Base-by-base conservation (phyloP, 2,329 filamentous ascomycete species). In the Metarhizium brunneum region DNA sequence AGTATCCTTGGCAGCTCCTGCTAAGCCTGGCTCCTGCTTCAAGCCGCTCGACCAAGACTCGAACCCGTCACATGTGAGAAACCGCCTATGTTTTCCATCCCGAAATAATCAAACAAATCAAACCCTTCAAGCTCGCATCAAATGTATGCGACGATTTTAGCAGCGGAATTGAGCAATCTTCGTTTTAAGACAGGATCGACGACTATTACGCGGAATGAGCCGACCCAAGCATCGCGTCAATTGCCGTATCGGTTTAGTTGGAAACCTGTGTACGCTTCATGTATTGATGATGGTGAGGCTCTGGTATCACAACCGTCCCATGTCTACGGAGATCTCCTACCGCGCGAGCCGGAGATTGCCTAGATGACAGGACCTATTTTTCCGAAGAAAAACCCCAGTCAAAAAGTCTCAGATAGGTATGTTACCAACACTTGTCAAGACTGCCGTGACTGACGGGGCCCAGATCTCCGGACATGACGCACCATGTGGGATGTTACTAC, bases 301-400 rank as follows among this genome's bases (percentile, higher is more conserved):
- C 43, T n/a, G 70, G 70, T 70, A 70, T 63, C 64, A 64, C 63
- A 61, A 64, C 64, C 68, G 65, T 63, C 55, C 61, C 62, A 62
- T 61, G 57, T 53, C 30, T 25, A 49, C 38, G 45, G 49, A 53
- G 43, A 55, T 57, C 50, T 47, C 40, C 47, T 13, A 48, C 53
- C 36, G 56, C 35, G 53, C 40, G 54, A 57, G 47, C 38, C 49
- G 25, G 25, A 13, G 20, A 4, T 30, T 25, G 11, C 25, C 10
- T 30, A 30, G 4, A 29, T 14, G n/a, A 20, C 25, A 48, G 45
- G 7, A 11, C 4, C 2, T 16, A 29, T 30, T 30, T 16, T 18
- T 7, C n/a, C n/a, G 7, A 20, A 20, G 6, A 16, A 16, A 8
- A 40, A 40, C n/a, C 6, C 32, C 7, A 14, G 38, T 11, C 38